Percentiles rank a stretch among this genome's conserved stretches.
These are phyloP conservation scores for Abortiporus biennis DNA, from an alignment of 1,284 basidiomycete genomes.

Conservation along the genomic window DNA sequence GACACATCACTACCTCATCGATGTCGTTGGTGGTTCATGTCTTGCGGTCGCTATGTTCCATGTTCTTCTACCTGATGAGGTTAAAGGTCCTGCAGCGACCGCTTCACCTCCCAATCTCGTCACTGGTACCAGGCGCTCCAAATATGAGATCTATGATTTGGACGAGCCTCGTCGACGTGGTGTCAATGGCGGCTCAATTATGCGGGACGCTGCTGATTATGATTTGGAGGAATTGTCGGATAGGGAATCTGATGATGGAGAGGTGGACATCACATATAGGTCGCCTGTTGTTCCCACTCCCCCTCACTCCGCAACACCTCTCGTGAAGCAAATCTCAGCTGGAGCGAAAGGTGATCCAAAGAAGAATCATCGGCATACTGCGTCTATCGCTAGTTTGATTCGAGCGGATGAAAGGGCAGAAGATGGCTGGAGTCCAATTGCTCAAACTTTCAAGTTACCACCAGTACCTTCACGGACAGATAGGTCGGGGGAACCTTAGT, in stretches of 20 bases:
- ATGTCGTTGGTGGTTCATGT: slow-evolving; percentile 91
- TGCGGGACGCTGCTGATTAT: slow-evolving; percentile 42
- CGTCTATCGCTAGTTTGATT: slow-evolving; percentile 76
- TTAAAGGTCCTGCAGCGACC: slow-evolving; percentile 56
- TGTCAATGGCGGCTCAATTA: slow-evolving; percentile 24
- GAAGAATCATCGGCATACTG: slow-evolving; percentile 64
- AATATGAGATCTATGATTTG: slow-evolving; percentile 73
- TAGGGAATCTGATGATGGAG: slow-evolving; percentile 50
- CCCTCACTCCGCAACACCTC: slow-evolving; percentile 29
- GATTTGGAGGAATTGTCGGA: slow-evolving; percentile 52
- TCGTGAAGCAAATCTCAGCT: slow-evolving; percentile 22
- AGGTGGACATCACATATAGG: slow-evolving; percentile 62
- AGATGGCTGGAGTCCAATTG: slow-evolving; percentile 75
- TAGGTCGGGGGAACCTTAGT: not conserved
- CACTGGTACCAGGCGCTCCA: slow-evolving; percentile 34
- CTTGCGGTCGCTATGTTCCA: slow-evolving; percentile 88
- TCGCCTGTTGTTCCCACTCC: slow-evolving; percentile 45
- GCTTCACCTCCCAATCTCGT: slow-evolving; percentile 34
- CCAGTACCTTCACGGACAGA: slow-evolving; percentile 22
- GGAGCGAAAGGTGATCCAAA: slow-evolving; percentile 23
- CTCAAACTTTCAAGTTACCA: slow-evolving; percentile 39
- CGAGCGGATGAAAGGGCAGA: slow-evolving; percentile 66
- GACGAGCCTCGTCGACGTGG: slow-evolving; percentile 33
- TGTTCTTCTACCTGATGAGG: slow-evolving; percentile 76
- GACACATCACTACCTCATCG: slow-evolving; percentile 96